Evolutionary conservation across 2,329 filamentous ascomycete genomes (phyloP).

Genomic region (Cucurbitaria berberidis): DNA sequence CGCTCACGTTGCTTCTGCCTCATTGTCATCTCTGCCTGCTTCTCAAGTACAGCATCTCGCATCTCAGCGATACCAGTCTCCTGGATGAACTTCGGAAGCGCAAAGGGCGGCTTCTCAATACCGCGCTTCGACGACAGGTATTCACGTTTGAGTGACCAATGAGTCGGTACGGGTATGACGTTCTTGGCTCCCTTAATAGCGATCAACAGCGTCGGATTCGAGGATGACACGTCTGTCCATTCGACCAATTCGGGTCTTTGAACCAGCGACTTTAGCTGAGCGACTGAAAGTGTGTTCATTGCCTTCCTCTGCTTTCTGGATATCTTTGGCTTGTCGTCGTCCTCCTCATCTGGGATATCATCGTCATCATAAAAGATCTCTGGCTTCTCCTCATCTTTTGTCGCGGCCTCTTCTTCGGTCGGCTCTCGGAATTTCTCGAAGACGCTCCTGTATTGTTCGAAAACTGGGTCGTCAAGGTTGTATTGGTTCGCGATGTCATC

Average conservation of each 20-base stretch:
- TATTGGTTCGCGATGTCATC: slow-evolving; percentile 55
- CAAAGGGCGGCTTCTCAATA: slow-evolving; percentile 93
- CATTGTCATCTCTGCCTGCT: slow-evolving; percentile 87
- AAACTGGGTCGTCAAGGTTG: slow-evolving; percentile 75
- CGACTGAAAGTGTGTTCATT: slow-evolving; percentile 89
- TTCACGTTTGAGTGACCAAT: slow-evolving; percentile 96
- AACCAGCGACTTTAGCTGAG: slow-evolving; percentile 92
- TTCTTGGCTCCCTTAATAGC: slow-evolving; percentile 96
- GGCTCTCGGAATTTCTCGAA: slow-evolving; percentile 72
- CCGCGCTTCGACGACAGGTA: slow-evolving; percentile 96
- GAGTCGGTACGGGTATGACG: slow-evolving; percentile 88
- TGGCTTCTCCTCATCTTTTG: slow-evolving; percentile 69
- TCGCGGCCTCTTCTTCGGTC: slow-evolving; percentile 65
- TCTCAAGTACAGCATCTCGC: slow-evolving; percentile 94
- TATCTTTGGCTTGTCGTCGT: slow-evolving; percentile 71
- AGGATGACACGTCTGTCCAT: slow-evolving; percentile 93
- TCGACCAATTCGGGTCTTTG: slow-evolving; percentile 92
- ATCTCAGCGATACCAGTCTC: slow-evolving; percentile 98
- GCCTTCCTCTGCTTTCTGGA: slow-evolving; percentile 96
- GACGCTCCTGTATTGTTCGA: slow-evolving; percentile 81
- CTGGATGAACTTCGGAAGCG: slow-evolving; percentile 93
- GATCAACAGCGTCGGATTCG: slow-evolving; percentile 85
- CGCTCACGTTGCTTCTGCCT: slow-evolving; percentile 96
- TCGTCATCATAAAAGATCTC: slow-evolving; percentile 84
- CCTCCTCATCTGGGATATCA: slow-evolving; percentile 84